These are phyloP conservation scores for Chlamydomonas schloesseri DNA, from an alignment of 139 green algal species.

Conservation along the genomic window DNA sequence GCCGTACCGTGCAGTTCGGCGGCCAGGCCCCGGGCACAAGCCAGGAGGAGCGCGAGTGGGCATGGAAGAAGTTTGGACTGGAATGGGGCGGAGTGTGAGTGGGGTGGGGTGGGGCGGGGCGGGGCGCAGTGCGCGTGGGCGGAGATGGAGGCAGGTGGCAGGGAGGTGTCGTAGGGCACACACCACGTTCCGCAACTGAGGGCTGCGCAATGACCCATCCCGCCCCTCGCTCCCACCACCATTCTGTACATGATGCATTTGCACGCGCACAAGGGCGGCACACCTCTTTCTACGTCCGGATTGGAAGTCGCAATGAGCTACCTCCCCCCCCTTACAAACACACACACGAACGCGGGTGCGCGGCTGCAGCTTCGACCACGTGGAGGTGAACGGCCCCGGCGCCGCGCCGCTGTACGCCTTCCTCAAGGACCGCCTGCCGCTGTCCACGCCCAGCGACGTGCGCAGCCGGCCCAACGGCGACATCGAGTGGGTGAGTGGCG, in stretches of 20 bases:
- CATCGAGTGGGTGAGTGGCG: constrained; percentile 32
- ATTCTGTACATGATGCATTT: too few species aligned
- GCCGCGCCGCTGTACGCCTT: constrained; percentile 88
- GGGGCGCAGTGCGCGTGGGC: too few species aligned
- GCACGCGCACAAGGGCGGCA: too few species aligned
- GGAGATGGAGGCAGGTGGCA: too few species aligned
- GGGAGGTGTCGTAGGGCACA: too few species aligned
- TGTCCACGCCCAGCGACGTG: constrained; percentile 35
- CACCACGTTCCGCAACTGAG: too few species aligned
- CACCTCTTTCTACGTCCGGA: background rate
- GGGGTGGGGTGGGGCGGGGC: too few species aligned
- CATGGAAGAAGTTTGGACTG: constrained; percentile 91
- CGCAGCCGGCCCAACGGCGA: constrained; percentile 18
- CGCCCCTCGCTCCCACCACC: too few species aligned
- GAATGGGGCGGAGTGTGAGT: constrained; percentile 78
- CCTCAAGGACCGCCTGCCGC: constrained; percentile 56
- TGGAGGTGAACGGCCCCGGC: constrained; percentile 85
- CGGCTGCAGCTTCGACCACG: constrained; percentile 64
- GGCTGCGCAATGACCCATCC: too few species aligned
- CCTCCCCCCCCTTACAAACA: too few species aligned
- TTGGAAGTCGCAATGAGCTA: too few species aligned
- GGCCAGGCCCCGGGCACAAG: constrained; percentile 83
- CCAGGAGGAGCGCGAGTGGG: constrained; percentile 87
- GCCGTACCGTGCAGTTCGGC: constrained; percentile 73
- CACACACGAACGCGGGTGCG: too few species aligned